Conservation (phyloP, 148 eudicot species). For the Rhododendron williamsianum region DNA sequence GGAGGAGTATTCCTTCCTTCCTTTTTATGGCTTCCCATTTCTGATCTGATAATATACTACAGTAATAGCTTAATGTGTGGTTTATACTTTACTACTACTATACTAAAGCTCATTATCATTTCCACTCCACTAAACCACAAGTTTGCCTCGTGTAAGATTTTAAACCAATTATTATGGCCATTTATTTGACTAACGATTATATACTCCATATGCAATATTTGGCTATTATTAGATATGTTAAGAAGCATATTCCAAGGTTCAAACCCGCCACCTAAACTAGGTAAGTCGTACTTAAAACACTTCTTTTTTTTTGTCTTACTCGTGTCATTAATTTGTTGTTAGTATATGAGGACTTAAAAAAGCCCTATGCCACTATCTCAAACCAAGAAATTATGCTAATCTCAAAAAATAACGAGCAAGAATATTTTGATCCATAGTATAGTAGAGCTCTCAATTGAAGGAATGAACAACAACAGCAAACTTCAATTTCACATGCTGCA, state of each 20-base stretch:
- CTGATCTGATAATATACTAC: neutral
- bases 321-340: too few relatives aligned
- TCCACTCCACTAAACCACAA: neutral
- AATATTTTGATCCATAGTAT: neutral
- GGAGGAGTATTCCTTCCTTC: neutral
- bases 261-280: neutral
- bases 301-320: too few relatives aligned
- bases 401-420: neutral
- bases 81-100: neutral
- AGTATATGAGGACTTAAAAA: too few relatives aligned
- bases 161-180: neutral
- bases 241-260: neutral
- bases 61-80: neutral
- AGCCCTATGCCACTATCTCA: neutral
- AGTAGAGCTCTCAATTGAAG: neutral
- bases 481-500: neutral
- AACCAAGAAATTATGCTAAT: neutral
- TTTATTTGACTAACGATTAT: neutral
- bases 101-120: neutral
- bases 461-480: neutral
- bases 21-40: neutral
- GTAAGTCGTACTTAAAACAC: neutral
- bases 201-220: neutral
- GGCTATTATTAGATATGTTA: neutral
- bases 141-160: neutral